phyloP scores from a whole-genome alignment of 1,139 yeast genomes.

The Suhomyces coccinellae region DNA sequence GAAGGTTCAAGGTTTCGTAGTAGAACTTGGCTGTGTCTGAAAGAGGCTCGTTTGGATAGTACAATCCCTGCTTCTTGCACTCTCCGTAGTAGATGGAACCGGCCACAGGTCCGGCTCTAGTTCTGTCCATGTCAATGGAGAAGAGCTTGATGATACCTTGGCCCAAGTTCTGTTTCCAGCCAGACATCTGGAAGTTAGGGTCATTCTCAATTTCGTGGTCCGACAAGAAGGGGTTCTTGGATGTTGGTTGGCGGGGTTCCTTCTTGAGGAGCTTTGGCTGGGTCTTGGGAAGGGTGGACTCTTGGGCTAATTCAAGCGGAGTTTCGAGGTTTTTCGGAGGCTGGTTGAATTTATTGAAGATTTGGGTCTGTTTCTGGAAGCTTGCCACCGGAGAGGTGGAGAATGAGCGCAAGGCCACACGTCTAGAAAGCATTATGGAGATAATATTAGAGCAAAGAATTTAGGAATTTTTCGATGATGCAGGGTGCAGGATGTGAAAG shows the following conservation, averaged over 20 bases:
- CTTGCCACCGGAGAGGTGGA: slow-evolving; percentile 1
- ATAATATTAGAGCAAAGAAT: not conserved
- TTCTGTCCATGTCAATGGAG: slow-evolving; percentile 84
- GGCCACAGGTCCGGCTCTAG: slow-evolving; percentile 92
- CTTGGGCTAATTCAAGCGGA: slow-evolving; percentile 48
- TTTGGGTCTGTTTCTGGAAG: slow-evolving; percentile 16
- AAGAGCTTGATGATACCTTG: slow-evolving; percentile 67
- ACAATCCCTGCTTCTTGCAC: slow-evolving; percentile 82
- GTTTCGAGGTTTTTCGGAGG: slow-evolving; percentile 30
- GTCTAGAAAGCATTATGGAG: slow-evolving; percentile 3
- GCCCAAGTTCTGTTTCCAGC: slow-evolving; percentile 72
- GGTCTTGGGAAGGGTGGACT: slow-evolving; percentile 49
- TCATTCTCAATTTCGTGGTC: slow-evolving; percentile 60
- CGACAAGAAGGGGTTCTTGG: slow-evolving; percentile 51
- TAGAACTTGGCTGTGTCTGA: slow-evolving; percentile 67
- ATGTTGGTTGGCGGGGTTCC: slow-evolving; percentile 42
- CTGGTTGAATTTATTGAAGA: slow-evolving; percentile 25
- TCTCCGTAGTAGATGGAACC: slow-evolving; percentile 85
- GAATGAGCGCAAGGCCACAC: slow-evolving; percentile 5
- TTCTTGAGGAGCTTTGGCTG: slow-evolving; percentile 40
- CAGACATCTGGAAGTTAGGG: slow-evolving; percentile 55
- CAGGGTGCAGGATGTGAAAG: slow-evolving; percentile 2
- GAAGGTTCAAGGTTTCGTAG: slow-evolving; percentile 78
- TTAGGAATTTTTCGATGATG: slow-evolving; percentile 5
- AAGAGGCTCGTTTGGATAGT: slow-evolving; percentile 67